Conservation (phyloP, 805 yeast genomes). For the Nakazawaea laoshanensis region DNA sequence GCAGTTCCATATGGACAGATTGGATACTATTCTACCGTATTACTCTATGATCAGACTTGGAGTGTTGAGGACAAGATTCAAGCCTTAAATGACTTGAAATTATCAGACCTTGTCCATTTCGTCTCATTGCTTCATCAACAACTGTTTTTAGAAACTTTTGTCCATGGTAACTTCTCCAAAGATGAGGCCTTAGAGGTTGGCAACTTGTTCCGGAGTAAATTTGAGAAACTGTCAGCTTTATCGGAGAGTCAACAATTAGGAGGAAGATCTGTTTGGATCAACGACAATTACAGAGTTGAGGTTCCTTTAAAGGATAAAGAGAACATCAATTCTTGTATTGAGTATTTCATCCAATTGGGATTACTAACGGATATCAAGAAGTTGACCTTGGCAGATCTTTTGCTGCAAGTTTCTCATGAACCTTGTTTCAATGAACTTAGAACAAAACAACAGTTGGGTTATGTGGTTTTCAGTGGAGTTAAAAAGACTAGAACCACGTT, state of each 20-base stretch:
- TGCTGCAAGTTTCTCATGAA: slow-evolving; percentile 69
- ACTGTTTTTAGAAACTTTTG: slow-evolving; percentile 60
- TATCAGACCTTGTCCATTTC: slow-evolving; percentile 43
- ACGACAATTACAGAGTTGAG: slow-evolving; percentile 36
- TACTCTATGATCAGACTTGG: slow-evolving; percentile 72
- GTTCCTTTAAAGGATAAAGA: slow-evolving; percentile 48
- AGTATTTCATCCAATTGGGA: slow-evolving; percentile 66
- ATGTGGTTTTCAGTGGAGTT: slow-evolving; percentile 79
- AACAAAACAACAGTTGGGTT: slow-evolving; percentile 93
- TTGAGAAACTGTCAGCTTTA: slow-evolving; percentile 23
- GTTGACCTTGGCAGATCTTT: slow-evolving; percentile 49
- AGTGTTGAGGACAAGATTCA: slow-evolving; percentile 49
- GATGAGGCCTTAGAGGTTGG: slow-evolving; percentile 45
- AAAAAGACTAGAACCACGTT: slow-evolving; percentile 61
- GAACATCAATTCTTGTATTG: slow-evolving; percentile 80
- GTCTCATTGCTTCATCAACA: slow-evolving; percentile 47
- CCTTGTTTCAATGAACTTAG: slow-evolving; percentile 87
- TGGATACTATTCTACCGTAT: slow-evolving; percentile 48
- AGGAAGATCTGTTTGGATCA: slow-evolving; percentile 33
- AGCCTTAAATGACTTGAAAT: slow-evolving; percentile 34
- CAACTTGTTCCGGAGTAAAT: slow-evolving; percentile 28
- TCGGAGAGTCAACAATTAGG: slow-evolving; percentile 35
- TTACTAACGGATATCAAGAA: slow-evolving; percentile 30
- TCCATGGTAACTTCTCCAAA: slow-evolving; percentile 63
- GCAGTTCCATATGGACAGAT: slow-evolving; percentile 76